Conservation (phyloP, 2,329 filamentous ascomycete species). For the Colletotrichum gigasporum region DNA sequence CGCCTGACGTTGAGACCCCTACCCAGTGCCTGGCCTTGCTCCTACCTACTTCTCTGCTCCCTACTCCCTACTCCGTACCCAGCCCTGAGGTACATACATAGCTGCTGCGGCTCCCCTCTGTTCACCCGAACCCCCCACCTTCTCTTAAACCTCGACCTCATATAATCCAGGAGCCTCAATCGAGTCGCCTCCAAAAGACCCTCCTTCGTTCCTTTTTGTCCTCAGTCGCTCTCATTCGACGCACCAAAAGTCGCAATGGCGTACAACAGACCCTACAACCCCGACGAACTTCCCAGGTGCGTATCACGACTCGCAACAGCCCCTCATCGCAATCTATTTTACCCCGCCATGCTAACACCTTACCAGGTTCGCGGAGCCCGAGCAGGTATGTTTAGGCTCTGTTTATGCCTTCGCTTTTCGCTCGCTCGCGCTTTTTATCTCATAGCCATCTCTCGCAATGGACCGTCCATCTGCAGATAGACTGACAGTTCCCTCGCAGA, state of each 20-base stretch:
- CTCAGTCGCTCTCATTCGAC: constrained; percentile 6
- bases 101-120: constrained; percentile 22
- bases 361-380: constrained; percentile 77
- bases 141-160: constrained; percentile 28
- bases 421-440: not conserved
- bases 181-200: not conserved
- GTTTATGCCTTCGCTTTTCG: constrained; percentile 31
- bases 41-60: too few relatives aligned
- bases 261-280: constrained; percentile 93
- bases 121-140: constrained; percentile 17
- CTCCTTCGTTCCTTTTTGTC: constrained; percentile 1
- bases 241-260: constrained; percentile 71
- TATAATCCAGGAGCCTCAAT: constrained; percentile 20
- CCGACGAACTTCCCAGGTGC: constrained; percentile 92
- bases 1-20: constrained; percentile 26
- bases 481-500: constrained; percentile 31
- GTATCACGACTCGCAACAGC: constrained; percentile 43
- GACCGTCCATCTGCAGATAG: constrained; percentile 21
- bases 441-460: constrained; percentile 31
- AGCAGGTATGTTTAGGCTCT: constrained; percentile 64
- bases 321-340: constrained; percentile 16
- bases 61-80: too few relatives aligned
- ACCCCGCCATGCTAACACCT: constrained; percentile 38
- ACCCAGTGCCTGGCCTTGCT: not conserved
- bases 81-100: constrained; percentile 6